phyloP scores from a whole-genome alignment of 208 protist species.

The Herpetomonas muscarum region DNA sequence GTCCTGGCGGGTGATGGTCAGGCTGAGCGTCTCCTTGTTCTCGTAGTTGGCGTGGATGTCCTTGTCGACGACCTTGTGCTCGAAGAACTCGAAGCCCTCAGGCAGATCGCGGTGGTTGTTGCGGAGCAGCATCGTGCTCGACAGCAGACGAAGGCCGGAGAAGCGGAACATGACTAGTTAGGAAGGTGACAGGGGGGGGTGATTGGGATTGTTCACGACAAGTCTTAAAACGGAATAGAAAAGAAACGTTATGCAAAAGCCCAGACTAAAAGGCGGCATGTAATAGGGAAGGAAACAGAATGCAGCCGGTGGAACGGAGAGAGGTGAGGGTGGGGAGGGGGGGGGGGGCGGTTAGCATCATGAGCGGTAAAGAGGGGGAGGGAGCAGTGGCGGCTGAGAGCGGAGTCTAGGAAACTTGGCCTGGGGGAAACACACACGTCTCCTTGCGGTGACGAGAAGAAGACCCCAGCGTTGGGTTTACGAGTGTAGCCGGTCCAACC shows the following conservation, averaged over 20 bases:
- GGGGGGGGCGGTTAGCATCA: no score
- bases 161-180: slow-evolving; percentile 64
- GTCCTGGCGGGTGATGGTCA: slow-evolving; percentile 89
- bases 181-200: background rate
- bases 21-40: slow-evolving; percentile 70
- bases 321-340: slow-evolving; percentile 6
- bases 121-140: slow-evolving; percentile 55
- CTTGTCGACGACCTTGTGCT: slow-evolving; percentile 85
- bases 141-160: slow-evolving; percentile 52
- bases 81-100: slow-evolving; percentile 84
- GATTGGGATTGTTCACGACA: background rate
- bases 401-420: no score
- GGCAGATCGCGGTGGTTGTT: slow-evolving; percentile 40
- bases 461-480: no score
- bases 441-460: no score
- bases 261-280: slow-evolving; percentile 11
- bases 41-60: slow-evolving; percentile 79
- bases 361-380: no score
- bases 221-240: background rate
- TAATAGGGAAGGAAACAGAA: slow-evolving; percentile 19
- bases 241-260: slow-evolving; percentile 6
- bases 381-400: no score
- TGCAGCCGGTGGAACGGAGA: background rate
- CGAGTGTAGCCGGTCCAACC: no score
- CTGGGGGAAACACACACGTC: no score